phyloP scores from a whole-genome alignment of 768 basidiomycete genomes.

The Sporobolomyces roseus region DNA sequence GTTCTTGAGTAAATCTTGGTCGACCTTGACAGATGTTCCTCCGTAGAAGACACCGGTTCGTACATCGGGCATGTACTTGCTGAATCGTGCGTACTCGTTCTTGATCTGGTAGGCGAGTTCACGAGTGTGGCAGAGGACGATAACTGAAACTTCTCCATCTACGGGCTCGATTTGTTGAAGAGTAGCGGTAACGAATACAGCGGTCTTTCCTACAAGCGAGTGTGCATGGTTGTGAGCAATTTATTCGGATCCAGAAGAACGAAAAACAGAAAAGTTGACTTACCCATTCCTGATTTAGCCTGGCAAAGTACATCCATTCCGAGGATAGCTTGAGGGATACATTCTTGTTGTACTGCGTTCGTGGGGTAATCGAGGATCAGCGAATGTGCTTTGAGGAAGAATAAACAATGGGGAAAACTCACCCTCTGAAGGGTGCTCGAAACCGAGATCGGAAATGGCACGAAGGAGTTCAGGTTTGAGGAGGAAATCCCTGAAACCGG shows the following conservation, averaged over 20 bases:
- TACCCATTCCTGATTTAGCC: constrained; percentile 83
- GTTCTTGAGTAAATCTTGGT: constrained; percentile 87
- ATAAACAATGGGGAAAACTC: constrained; percentile 34
- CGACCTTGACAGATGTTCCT: constrained; percentile 88
- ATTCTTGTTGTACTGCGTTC: constrained; percentile 90
- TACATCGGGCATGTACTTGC: constrained; percentile 99
- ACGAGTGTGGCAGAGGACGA: constrained; percentile 97
- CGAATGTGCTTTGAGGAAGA: not conserved
- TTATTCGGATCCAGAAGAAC: no score
- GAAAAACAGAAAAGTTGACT: not conserved
- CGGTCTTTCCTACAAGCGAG: constrained; percentile 81
- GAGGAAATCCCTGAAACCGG: constrained; percentile 97
- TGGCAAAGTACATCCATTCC: constrained; percentile 99
- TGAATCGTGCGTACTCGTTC: constrained; percentile 98
- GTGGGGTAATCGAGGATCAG: no score
- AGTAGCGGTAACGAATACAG: constrained; percentile 96
- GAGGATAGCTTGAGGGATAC: constrained; percentile 97
- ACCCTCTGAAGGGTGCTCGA: constrained; percentile 99
- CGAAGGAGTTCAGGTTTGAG: constrained; percentile 94
- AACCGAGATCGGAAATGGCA: constrained; percentile 98
- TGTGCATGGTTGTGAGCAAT: not conserved
- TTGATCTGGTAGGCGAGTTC: constrained; percentile 99
- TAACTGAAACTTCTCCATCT: constrained; percentile 93
- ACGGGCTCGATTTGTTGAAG: constrained; percentile 98
- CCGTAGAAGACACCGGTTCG: constrained; percentile 97